These are phyloP conservation scores for Aspergillus asperescens DNA, from an alignment of 495 filamentous ascomycete species.

Conservation along the genomic window DNA sequence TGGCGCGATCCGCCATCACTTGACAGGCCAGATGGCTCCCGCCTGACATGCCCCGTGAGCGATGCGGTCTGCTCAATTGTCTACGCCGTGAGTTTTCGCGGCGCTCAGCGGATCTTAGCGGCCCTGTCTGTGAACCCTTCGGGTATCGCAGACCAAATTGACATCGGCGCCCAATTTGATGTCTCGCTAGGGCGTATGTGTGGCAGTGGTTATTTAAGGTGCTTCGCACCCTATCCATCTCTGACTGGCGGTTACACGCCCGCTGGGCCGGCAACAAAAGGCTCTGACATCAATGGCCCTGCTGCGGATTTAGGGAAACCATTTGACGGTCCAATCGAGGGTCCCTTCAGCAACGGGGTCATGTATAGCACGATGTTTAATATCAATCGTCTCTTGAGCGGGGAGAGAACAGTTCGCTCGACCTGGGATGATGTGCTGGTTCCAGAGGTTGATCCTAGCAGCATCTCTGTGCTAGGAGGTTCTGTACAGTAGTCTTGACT, in stretches of 20 bases:
- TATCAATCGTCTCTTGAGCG: slow-evolving; percentile 21
- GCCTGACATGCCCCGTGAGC: slow-evolving; percentile 41
- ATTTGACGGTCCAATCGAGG: background rate
- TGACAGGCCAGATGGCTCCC: slow-evolving; percentile 33
- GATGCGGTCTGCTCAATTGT: slow-evolving; percentile 48
- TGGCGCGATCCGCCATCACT: slow-evolving; percentile 19
- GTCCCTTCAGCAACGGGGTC: slow-evolving; percentile 20
- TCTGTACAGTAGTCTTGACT: too few species aligned
- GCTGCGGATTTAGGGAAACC: slow-evolving; percentile 10
- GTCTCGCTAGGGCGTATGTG: slow-evolving; percentile 48
- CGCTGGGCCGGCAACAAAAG: slow-evolving; percentile 31
- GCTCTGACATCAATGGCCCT: slow-evolving; percentile 43
- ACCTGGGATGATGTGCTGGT: slow-evolving; percentile 20
- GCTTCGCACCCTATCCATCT: slow-evolving; percentile 44
- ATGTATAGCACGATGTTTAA: slow-evolving; percentile 49
- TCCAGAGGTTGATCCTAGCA: slow-evolving; percentile 1
- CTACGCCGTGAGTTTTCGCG: slow-evolving; percentile 50
- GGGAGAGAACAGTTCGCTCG: slow-evolving; percentile 17
- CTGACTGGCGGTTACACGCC: slow-evolving; percentile 44
- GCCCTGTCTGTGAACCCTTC: slow-evolving; percentile 39
- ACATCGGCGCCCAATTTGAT: slow-evolving; percentile 40
- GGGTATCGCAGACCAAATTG: slow-evolving; percentile 20
- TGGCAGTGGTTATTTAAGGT: slow-evolving; percentile 31
- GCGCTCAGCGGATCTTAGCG: slow-evolving; percentile 46
- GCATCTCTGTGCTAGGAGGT: slow-evolving; percentile 2